Evolutionary conservation across 169 alveolate species (phyloP).

Genomic region (Babesia bovis): DNA sequence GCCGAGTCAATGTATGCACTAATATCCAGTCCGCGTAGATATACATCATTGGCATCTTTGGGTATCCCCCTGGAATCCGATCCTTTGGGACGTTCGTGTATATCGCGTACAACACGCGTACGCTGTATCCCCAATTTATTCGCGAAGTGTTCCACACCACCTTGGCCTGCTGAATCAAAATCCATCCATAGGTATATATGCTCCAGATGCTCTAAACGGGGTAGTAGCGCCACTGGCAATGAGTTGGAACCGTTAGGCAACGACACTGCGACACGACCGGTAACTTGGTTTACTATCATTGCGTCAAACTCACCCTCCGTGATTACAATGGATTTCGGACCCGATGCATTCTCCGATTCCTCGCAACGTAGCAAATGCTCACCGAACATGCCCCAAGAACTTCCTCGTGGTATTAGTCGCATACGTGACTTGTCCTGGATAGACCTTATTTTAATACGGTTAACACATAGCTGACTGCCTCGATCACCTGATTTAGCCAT

Average conservation of each 20-base stretch:
- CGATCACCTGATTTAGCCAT: conserved; percentile 1
- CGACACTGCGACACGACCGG: conserved; percentile 90
- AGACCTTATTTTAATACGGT: conserved; percentile 72
- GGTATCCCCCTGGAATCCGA: conserved; percentile 1
- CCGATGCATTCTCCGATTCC: conserved; percentile 23
- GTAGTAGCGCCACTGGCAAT: conserved; percentile 87
- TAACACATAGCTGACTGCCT: conserved; percentile 39
- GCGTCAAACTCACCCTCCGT: conserved; percentile 98
- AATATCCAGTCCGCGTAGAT: conserved; percentile 70
- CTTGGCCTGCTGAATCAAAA: conserved; percentile 91
- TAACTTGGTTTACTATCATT: conserved; percentile 89
- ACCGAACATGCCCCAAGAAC: conserved; percentile 91
- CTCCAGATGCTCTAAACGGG: conserved; percentile 86
- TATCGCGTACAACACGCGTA: conserved; percentile 81
- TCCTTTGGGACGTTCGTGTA: conserved; percentile 34
- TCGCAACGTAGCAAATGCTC: conserved; percentile 74
- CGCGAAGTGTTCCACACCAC: conserved; percentile 88
- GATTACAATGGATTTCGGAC: conserved; percentile 78
- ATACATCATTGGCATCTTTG: conserved; percentile 94
- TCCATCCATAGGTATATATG: conserved; percentile 92
- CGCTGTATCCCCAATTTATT: conserved; percentile 89
- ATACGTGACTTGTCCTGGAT: conserved; percentile 82
- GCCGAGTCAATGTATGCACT: conserved; percentile 71
- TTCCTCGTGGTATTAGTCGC: conserved; percentile 88
- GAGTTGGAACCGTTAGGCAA: conserved; percentile 92